Evolutionary conservation across 768 basidiomycete genomes (phyloP), one percentile per base, ranked within the genome.

Genomic region (Podaxis sp.): DNA sequence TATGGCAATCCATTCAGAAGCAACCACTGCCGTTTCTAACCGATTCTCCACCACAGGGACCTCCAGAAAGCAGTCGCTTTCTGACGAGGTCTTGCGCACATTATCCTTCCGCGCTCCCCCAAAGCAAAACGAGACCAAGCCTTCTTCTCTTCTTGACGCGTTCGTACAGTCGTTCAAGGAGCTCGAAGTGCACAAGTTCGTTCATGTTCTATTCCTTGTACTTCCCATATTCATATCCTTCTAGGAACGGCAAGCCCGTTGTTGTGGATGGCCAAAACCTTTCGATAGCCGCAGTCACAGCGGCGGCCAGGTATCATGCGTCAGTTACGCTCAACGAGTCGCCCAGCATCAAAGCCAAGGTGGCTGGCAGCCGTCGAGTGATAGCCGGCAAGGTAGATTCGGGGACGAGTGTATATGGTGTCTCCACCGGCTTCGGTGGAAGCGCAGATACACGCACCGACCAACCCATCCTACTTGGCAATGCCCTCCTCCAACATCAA

Each of bases 391-490:
- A 93, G 73, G 81, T 94, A 41, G 81, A 82, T 22, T 77, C 80
- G 3, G 86, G 87, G 10, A 81, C 84, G 56, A 90, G 88, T 66
- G 82, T 95, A 20, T 95, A 95, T 67, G 93, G 93, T 24, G 89
- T 95, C 46, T 89, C 89, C 2, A 85, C 82, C 38, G 93, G 93
- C 51, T 95, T 92, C 68, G 93, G 93, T 44, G 93, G 92, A n/a
- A 90, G 88, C 68, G 93, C 93, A 11, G 89, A 93, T 72, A 94
- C 92, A 1, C 85, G 93, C 22, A 95, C 93, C 0, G 83, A 87
- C 66, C 78, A 91, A 57, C 86, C 91, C 22, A 71, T 89, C 64
- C 77, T 87, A 10, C 86, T 95, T 28, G 92, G 90, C 22, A 83
- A 86, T 65, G 88, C 90, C n/a, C 83, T 94, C n/a, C 80, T 94